A percentile compares a stretch with the other conserved stretches of the same genome.
phyloP scores from a whole-genome alignment of 805 yeast species.

The Ascoidea tarda region DNA sequence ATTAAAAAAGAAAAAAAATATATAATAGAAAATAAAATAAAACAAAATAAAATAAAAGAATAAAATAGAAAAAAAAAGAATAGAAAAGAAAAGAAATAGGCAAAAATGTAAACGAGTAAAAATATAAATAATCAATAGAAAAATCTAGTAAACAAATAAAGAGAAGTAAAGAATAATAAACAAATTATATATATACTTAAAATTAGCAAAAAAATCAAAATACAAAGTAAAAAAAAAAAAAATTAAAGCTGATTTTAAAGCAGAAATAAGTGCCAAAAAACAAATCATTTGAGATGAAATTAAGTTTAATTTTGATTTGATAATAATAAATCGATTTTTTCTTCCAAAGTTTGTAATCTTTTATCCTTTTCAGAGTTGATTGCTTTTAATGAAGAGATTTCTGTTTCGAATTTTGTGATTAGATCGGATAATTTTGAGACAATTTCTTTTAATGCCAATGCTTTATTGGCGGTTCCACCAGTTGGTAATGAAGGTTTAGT shows the following conservation, averaged over 20 bases:
- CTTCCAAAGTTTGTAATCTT: slow-evolving; percentile 41
- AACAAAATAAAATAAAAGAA: too few species aligned
- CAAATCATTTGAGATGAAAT: too few species aligned
- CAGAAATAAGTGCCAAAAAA: too few species aligned
- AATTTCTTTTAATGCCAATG: slow-evolving; percentile 46
- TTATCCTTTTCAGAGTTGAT: slow-evolving; percentile 54
- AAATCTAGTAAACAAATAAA: too few species aligned
- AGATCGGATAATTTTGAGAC: slow-evolving; percentile 51
- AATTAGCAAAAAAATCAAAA: too few species aligned
- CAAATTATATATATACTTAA: too few species aligned
- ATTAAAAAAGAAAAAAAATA: too few species aligned
- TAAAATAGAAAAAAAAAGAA: too few species aligned
- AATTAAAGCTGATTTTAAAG: neutral
- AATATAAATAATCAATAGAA: too few species aligned
- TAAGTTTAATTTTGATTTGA: neutral
- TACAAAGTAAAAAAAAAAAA: neutral
- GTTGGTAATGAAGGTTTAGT: slow-evolving; percentile 3
- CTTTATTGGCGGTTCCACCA: slow-evolving; percentile 20
- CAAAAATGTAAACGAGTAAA: too few species aligned
- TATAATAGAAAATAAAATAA: too few species aligned
- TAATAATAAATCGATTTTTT: slow-evolving; percentile 41
- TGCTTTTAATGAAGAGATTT: slow-evolving; percentile 34
- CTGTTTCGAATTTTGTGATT: slow-evolving; percentile 41
- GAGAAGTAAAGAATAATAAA: neutral
- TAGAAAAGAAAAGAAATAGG: neutral